Percentiles rank a stretch among this genome's conserved stretches.
Conservation (phyloP, 257 asterid genomes). For the Eustoma russellianum region DNA sequence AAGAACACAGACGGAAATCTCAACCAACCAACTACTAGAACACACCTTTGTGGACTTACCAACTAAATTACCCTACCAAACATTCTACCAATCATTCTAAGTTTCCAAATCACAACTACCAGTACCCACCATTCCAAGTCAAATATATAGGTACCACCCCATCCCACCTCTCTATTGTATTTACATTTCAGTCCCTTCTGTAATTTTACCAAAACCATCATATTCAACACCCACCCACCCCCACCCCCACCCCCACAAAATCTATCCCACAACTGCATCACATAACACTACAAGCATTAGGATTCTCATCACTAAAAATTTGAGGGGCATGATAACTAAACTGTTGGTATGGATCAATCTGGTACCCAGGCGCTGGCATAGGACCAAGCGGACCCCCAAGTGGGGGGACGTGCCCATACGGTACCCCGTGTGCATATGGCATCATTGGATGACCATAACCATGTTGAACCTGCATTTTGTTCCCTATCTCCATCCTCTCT, state of each 20-base stretch:
- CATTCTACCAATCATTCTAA: background rate
- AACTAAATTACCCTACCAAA: background rate
- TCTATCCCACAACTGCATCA: constrained; percentile 5
- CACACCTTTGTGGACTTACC: background rate
- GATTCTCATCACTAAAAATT: constrained; percentile 36
- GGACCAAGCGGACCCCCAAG: background rate
- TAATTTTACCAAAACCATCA: background rate
- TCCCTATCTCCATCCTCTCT: constrained; percentile 14
- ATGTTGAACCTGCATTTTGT: constrained; percentile 15
- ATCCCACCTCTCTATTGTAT: background rate
- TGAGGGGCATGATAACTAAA: constrained; percentile 17
- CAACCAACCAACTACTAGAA: background rate
- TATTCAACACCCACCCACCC: too few species aligned
- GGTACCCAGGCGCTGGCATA: constrained; percentile 2
- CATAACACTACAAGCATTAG: constrained; percentile 37
- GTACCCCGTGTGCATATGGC: constrained; percentile 4
- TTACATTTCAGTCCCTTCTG: constrained; percentile 10
- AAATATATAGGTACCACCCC: background rate
- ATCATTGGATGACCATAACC: constrained; percentile 3
- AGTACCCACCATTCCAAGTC: background rate
- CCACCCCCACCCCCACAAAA: too few species aligned
- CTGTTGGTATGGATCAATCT: constrained; percentile 9
- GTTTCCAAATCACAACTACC: background rate
- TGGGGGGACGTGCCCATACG: background rate
- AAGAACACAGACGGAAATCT: too few species aligned